Conservation (phyloP, 202 grass and related monocot species). For the Panicum virgatum region DNA sequence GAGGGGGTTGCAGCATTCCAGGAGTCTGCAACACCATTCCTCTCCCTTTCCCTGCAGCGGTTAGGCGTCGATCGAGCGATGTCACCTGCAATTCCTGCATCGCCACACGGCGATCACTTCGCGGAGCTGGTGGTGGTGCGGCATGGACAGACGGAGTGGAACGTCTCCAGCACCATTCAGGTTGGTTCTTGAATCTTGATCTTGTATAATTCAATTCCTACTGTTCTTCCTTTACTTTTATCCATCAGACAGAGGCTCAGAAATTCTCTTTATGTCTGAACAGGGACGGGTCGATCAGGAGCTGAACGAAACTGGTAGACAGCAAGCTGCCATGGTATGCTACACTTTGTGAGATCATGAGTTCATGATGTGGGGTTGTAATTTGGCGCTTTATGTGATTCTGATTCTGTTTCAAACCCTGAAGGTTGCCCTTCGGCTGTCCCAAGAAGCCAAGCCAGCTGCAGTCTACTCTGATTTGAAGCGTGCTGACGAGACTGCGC, state of each 20-base stretch:
- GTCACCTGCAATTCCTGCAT: neutral
- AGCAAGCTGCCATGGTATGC: slow-evolving; percentile 58
- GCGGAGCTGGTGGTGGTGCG: slow-evolving; percentile 66
- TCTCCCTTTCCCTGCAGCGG: neutral
- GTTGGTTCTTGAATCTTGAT: neutral
- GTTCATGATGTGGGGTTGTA: neutral
- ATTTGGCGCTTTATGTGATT: neutral
- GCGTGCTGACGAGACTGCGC: slow-evolving; percentile 61
- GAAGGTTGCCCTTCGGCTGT: slow-evolving; percentile 59
- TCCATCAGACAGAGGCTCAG: neutral
- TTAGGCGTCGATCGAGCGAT: neutral
- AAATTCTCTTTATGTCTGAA: neutral
- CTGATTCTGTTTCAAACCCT: neutral
- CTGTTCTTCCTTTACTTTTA: neutral
- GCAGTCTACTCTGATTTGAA: slow-evolving; percentile 68
- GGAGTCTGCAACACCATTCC: no score
- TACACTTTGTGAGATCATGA: neutral
- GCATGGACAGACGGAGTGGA: slow-evolving; percentile 68
- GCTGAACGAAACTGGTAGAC: slow-evolving; percentile 64
- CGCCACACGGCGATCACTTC: slow-evolving; percentile 18
- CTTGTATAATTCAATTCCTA: neutral
- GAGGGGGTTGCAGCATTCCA: no score
- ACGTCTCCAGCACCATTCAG: slow-evolving; percentile 61
- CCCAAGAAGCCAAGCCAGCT: slow-evolving; percentile 53
- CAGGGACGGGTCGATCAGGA: slow-evolving; percentile 72